Evolutionary conservation across 192 early-diverging fungal species (phyloP), one percentile per base, ranked within the genome.

Genomic region (Rhizophlyctis rosea): DNA sequence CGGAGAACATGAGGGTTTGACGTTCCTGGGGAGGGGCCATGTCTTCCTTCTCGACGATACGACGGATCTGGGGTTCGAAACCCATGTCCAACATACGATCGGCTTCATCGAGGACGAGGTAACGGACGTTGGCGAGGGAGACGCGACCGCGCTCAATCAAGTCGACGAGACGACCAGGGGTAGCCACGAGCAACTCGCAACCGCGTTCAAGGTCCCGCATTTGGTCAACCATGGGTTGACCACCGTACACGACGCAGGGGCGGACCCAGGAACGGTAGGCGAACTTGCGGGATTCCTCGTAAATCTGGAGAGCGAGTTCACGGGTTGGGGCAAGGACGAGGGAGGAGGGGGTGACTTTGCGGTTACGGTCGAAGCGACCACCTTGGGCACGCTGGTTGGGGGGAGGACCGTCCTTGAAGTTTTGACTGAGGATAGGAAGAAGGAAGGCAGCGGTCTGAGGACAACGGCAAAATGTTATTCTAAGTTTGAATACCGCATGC

Each of bases 1-100:
- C 96, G 65, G 87, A 90, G 73, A 96, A 98, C 94, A 98, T 96
- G 54, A 96, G 85, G 5, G 95, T 98, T 59, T 92, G 91, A 57
- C 93, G 81, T 2, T 70, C 67, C 25, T 47, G n/a, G 3, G 50
- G 77, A 62, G 50, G 75, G 13, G 83, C 78, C 74, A 95, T 83
- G 62, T 93, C 90, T 72, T 88, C 86, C 65, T 80, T 67, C 65
- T 69, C 71, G 24, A 98, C 89, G 59, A 99, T 91, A 48, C 84
- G 74, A 47, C 96, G 83, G 57, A 99, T 92, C 67, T 93, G 87
- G 13, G 85, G 80, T 79, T 96, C 96, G 70, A 98, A 98, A 53
- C 96, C 96, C 94, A 98, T 98, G 70, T 96, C 96, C 70, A 98
- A 80, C 79, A 82, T 81, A 31, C 81, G 63, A 62, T 82, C 81